Conservation (phyloP, 1,284 basidiomycete genomes). For the Moniliella sp. region DNA sequence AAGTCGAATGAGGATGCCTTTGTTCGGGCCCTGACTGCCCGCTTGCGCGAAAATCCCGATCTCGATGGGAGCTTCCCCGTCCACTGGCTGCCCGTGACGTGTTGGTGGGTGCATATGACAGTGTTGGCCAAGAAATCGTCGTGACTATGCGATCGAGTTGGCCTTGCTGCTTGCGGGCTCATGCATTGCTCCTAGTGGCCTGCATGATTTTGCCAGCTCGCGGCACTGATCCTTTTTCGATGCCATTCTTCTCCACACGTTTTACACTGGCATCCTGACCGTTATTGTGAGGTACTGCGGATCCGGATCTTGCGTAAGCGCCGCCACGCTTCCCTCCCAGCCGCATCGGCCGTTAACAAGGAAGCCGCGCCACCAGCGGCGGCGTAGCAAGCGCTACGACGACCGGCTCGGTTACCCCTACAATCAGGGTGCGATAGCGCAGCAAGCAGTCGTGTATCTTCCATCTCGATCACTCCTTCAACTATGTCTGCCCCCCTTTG, state of each 20-base stretch:
- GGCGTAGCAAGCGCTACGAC: too few species aligned
- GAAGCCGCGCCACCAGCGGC: too few species aligned
- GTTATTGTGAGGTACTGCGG: slow-evolving; percentile 69
- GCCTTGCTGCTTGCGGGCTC: slow-evolving; percentile 70
- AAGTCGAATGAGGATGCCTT: slow-evolving; percentile 26
- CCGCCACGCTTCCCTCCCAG: too few species aligned
- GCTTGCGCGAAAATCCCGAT: slow-evolving; percentile 29
- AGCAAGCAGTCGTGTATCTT: too few species aligned
- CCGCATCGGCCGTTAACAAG: too few species aligned
- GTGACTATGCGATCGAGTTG: slow-evolving; percentile 81
- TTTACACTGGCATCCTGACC: slow-evolving; percentile 65
- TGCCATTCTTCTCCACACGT: slow-evolving; percentile 68
- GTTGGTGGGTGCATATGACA: slow-evolving; percentile 58
- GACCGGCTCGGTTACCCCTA: too few species aligned
- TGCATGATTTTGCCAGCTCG: slow-evolving; percentile 87
- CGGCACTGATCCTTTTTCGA: slow-evolving; percentile 69
- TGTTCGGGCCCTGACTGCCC: slow-evolving; percentile 31
- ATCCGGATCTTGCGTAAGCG: slow-evolving; percentile 44
- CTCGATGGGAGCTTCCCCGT: slow-evolving; percentile 39
- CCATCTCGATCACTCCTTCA: too few species aligned
- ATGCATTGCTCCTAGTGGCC: slow-evolving; percentile 62
- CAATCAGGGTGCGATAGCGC: too few species aligned
- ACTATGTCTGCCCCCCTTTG: too few species aligned
- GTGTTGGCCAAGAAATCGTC: slow-evolving; percentile 60
- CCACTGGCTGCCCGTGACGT: slow-evolving; percentile 53